Evolutionary conservation across 2,329 filamentous ascomycete species (phyloP).

Genomic region (Aspergillus intermedius): DNA sequence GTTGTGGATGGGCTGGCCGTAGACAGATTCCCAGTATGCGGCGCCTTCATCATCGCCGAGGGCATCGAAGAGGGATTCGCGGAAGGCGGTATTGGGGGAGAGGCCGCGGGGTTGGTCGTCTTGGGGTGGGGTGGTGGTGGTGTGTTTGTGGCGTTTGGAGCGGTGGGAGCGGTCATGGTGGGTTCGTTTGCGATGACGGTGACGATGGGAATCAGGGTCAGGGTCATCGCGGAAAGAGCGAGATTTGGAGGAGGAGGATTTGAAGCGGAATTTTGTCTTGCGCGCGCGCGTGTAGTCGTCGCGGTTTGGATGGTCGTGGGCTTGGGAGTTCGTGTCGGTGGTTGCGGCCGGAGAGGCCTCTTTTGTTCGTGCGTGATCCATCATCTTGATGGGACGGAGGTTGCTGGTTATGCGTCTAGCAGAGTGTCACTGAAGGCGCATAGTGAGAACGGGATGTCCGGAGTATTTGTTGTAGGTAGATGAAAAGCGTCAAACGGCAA

Average conservation of each 20-base stretch:
- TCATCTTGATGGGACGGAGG: background rate
- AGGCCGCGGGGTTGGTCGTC: constrained; percentile 28
- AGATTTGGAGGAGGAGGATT: constrained; percentile 16
- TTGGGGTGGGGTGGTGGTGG: constrained; percentile 1
- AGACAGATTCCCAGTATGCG: constrained; percentile 91
- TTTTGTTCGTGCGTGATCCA: background rate
- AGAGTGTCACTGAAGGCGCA: background rate
- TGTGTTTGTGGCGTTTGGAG: constrained; percentile 8
- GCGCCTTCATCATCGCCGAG: constrained; percentile 96
- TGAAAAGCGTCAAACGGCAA: no score
- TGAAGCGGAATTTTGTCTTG: constrained; percentile 29
- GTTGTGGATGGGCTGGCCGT: constrained; percentile 85
- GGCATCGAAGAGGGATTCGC: constrained; percentile 91
- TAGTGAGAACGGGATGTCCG: background rate
- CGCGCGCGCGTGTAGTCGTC: constrained; percentile 12
- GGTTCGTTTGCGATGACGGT: background rate
- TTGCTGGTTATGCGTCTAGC: background rate
- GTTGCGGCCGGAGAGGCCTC: background rate
- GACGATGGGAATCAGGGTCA: constrained; percentile 1
- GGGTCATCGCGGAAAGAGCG: constrained; percentile 7
- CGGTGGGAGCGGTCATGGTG: constrained; percentile 11
- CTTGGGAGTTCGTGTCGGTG: background rate
- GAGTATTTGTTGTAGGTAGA: background rate
- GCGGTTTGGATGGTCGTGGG: no score
- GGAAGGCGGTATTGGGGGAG: constrained; percentile 71